These are phyloP conservation scores for Ophiostoma sp. DNA, from an alignment of 2,329 filamentous ascomycete species.

Conservation along the genomic window DNA sequence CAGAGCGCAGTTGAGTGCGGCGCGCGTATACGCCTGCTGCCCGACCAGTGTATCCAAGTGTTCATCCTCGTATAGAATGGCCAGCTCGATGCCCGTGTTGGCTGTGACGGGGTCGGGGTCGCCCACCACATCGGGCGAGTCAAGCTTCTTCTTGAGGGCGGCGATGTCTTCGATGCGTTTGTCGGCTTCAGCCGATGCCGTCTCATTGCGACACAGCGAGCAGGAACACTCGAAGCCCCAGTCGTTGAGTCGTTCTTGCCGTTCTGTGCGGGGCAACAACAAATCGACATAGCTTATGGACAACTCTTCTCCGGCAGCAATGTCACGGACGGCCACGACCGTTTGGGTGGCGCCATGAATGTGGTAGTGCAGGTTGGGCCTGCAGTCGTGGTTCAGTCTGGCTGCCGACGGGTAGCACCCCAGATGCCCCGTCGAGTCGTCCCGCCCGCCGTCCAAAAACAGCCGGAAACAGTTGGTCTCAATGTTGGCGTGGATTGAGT, in stretches of 20 bases:
- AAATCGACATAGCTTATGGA: constrained; percentile 42
- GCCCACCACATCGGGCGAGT: constrained; percentile 6
- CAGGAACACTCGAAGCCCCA: constrained; percentile 44
- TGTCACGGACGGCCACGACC: constrained; percentile 41
- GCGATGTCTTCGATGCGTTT: constrained; percentile 36
- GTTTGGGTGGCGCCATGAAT: constrained; percentile 41
- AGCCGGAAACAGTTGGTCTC: constrained; percentile 42
- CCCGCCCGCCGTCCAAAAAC: constrained; percentile 34
- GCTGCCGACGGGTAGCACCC: constrained; percentile 40
- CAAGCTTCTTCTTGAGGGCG: constrained; percentile 35
- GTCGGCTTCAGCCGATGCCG: constrained; percentile 37
- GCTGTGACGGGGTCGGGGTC: constrained; percentile 31
- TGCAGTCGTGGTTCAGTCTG: constrained; percentile 44
- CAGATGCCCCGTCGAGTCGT: constrained; percentile 36
- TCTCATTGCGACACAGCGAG: constrained; percentile 34
- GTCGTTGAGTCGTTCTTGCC: constrained; percentile 36
- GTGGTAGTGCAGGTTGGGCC: constrained; percentile 39
- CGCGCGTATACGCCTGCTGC: constrained; percentile 39
- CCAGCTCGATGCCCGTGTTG: constrained; percentile 36
- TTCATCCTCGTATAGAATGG: constrained; percentile 39
- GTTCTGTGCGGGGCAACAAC: constrained; percentile 32
- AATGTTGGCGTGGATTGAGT: constrained; percentile 36
- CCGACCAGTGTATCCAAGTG: constrained; percentile 39
- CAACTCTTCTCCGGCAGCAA: constrained; percentile 41
- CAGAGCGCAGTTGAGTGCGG: constrained; percentile 43